phyloP scores from a whole-genome alignment of 202 grass and related monocot genomes.

The Panicum virgatum region DNA sequence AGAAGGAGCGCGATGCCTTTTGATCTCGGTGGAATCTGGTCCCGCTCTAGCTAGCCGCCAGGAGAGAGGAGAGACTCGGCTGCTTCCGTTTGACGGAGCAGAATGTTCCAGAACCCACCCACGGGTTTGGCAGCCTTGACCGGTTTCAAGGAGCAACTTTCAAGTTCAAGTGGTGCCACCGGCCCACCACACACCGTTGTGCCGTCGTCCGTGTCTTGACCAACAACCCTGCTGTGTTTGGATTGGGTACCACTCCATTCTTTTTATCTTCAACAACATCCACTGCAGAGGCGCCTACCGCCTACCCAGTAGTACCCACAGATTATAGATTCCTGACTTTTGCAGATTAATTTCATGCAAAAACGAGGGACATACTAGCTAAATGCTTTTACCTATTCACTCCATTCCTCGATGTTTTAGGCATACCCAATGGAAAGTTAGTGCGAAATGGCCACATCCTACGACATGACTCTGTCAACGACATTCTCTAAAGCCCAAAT shows the following conservation, averaged over 20 bases:
- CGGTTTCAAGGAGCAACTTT: neutral
- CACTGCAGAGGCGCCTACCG: too few relatives aligned
- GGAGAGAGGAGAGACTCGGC: conserved; percentile 9
- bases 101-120: conserved; percentile 44
- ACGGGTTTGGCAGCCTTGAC: conserved; percentile 16
- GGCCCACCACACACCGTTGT: neutral
- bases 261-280: too few relatives aligned
- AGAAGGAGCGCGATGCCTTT: neutral
- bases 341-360: neutral
- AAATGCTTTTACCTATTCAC: neutral
- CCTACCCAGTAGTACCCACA: neutral
- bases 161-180: neutral
- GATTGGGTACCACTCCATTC: neutral
- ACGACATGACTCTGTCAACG: too few relatives aligned
- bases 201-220: neutral
- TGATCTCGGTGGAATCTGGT: conserved; percentile 10
- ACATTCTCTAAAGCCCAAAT: too few relatives aligned
- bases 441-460: neutral
- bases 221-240: neutral
- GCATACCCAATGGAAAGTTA: neutral
- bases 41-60: neutral
- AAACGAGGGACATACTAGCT: neutral
- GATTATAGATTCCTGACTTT: neutral
- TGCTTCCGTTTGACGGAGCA: conserved; percentile 13
- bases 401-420: neutral